Evolutionary conservation across 1,284 basidiomycete genomes (phyloP).

Genomic region (Athelia psychrophila): DNA sequence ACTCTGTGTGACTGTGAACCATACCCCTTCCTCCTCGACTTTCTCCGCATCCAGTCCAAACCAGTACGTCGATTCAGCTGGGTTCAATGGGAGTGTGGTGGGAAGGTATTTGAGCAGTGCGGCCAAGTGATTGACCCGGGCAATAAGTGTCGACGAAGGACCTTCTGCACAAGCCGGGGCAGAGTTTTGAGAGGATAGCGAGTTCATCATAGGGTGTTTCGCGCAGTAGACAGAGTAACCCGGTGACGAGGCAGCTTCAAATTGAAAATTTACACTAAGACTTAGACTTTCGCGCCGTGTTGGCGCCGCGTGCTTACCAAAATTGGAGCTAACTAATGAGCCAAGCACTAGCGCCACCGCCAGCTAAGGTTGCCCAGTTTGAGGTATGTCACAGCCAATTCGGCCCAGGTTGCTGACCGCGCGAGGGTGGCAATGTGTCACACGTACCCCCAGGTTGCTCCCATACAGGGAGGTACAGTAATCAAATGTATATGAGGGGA

Average conservation of each 20-base stretch:
- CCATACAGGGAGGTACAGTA: not conserved
- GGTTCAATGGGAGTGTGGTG: not conserved
- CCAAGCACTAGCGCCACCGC: not conserved
- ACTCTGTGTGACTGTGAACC: constrained; percentile 4
- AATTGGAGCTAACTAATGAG: too few species aligned
- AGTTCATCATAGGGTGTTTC: not conserved
- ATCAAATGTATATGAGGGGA: too few species aligned
- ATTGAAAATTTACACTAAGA: not conserved
- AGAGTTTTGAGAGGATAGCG: too few species aligned
- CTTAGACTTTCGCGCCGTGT: not conserved
- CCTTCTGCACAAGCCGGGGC: constrained; percentile 3
- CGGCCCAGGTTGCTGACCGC: not conserved
- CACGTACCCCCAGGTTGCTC: not conserved
- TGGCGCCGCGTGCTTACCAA: too few species aligned
- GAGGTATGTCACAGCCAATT: not conserved
- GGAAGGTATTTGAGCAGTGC: constrained; percentile 5
- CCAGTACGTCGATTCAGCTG: constrained; percentile 3
- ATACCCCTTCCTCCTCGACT: constrained; percentile 3
- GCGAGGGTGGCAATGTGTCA: not conserved
- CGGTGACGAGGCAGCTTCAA: not conserved
- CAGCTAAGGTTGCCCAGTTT: not conserved
- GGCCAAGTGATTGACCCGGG: constrained; percentile 3
- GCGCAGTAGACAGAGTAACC: not conserved
- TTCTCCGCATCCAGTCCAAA: constrained; percentile 4
- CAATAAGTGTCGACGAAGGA: constrained; percentile 2